Percentiles rank a stretch among this genome's conserved stretches.
These are phyloP conservation scores for Pestalotiopsis sp. DNA, from an alignment of 2,329 filamentous ascomycete genomes.

Conservation along the genomic window DNA sequence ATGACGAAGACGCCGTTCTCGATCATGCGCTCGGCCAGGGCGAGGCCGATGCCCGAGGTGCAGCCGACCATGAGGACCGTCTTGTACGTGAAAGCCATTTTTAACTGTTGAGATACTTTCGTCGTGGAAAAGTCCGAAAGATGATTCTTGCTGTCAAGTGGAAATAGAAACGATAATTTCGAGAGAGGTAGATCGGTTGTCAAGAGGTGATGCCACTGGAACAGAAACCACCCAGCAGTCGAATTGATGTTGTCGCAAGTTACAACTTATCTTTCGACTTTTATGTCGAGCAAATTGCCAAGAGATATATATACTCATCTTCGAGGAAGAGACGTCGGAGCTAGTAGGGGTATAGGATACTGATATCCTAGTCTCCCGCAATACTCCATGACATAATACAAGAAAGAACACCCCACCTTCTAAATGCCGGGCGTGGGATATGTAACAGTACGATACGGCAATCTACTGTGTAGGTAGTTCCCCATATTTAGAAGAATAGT, in stretches of 20 bases:
- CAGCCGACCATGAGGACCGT: slow-evolving; percentile 32
- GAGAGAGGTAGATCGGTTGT: too few species aligned
- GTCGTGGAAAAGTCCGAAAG: too few species aligned
- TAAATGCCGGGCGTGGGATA: neutral
- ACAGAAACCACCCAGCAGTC: too few species aligned
- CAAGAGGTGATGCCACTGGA: too few species aligned
- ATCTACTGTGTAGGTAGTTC: too few species aligned
- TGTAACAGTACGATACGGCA: too few species aligned
- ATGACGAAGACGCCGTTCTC: slow-evolving; percentile 54
- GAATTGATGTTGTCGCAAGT: too few species aligned
- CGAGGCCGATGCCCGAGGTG: slow-evolving; percentile 31
- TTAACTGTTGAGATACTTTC: neutral
- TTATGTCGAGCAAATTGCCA: neutral
- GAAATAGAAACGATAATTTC: too few species aligned
- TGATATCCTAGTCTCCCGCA: neutral
- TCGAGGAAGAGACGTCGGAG: neutral
- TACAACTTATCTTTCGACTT: neutral
- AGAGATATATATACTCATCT: neutral
- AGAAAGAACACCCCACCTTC: neutral
- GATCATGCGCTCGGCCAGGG: slow-evolving; percentile 38
- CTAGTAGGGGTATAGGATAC: neutral
- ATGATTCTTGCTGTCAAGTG: too few species aligned
- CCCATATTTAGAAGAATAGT: too few species aligned
- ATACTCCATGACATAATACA: neutral
- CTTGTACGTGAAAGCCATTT: slow-evolving; percentile 32